A percentile compares a stretch with the other conserved stretches of the same genome.
These are phyloP conservation scores for Sordariomycetes sp. DNA, from an alignment of 2,329 filamentous ascomycete species.

Conservation along the genomic window DNA sequence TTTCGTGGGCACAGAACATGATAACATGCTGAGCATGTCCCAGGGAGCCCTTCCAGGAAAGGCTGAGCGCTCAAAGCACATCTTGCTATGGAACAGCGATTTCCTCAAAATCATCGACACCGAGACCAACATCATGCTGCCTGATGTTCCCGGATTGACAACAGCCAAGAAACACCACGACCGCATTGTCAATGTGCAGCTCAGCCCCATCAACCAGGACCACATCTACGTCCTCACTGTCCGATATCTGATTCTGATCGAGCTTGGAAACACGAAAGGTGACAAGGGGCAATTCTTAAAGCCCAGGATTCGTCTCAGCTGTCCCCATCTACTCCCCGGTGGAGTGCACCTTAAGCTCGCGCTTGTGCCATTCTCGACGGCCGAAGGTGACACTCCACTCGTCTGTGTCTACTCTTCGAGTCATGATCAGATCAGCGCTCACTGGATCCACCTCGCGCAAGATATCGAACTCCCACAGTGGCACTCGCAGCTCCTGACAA, in stretches of 20 bases:
- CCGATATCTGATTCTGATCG: conserved; percentile 38
- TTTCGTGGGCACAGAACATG: conserved; percentile 23
- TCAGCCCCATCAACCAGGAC: conserved; percentile 32
- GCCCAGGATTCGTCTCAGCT: conserved; percentile 14
- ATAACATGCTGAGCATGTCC: conserved; percentile 6
- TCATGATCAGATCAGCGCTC: conserved; percentile 20
- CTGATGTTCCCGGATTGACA: conserved; percentile 15
- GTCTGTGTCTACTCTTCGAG: conserved; percentile 23
- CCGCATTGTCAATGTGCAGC: conserved; percentile 45
- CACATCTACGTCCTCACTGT: conserved; percentile 53
- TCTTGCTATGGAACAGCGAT: conserved; percentile 27
- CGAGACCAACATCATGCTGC: conserved; percentile 17
- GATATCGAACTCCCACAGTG: conserved; percentile 21
- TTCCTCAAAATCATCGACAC: conserved; percentile 25
- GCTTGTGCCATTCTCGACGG: too few relatives aligned
- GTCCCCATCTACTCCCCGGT: too few relatives aligned
- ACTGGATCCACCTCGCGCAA: conserved; percentile 20
- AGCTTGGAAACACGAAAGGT: conserved; percentile 19
- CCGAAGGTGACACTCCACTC: conserved; percentile 12
- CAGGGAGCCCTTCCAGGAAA: conserved; percentile 5
- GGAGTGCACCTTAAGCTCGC: too few relatives aligned
- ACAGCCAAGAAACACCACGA: conserved; percentile 17
- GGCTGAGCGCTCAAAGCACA: conserved; percentile 10
- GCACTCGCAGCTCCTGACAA: conserved; percentile 23
- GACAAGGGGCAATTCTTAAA: too few relatives aligned